Evolutionary conservation across 2,329 filamentous ascomycete genomes (phyloP).

Genomic region (Microascus cirrosus): DNA sequence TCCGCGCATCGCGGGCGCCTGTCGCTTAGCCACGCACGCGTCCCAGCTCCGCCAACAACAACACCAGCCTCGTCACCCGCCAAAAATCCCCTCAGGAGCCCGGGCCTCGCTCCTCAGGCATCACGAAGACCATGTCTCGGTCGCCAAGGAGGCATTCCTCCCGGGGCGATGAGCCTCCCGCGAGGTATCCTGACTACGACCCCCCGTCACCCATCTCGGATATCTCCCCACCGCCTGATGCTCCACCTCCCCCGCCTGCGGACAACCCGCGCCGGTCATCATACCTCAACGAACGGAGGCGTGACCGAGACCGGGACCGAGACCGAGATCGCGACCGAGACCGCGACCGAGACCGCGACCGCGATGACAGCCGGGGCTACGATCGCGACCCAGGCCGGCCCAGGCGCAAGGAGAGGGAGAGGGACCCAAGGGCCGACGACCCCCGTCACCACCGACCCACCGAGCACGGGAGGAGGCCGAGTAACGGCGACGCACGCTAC

Average conservation of each 20-base stretch:
- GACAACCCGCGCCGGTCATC: constrained; percentile 1
- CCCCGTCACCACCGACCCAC: constrained; percentile 4
- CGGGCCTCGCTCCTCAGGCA: background rate
- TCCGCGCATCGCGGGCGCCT: background rate
- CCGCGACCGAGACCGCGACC: constrained; percentile 7
- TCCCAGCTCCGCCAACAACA: background rate
- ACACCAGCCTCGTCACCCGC: background rate
- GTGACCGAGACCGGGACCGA: constrained; percentile 5
- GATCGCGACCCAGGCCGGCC: constrained; percentile 7
- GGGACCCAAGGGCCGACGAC: background rate
- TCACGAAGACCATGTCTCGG: background rate
- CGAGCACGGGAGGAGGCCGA: constrained; percentile 1
- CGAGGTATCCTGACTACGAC: no score
- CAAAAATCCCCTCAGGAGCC: background rate
- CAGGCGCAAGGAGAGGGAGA: constrained; percentile 10
- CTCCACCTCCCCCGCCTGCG: background rate
- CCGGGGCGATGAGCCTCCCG: background rate
- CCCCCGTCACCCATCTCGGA: constrained; percentile 4
- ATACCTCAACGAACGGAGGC: background rate
- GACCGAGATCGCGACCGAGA: constrained; percentile 5
- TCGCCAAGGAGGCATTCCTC: background rate
- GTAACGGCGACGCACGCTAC: background rate
- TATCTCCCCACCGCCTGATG: background rate
- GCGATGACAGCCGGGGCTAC: constrained; percentile 6
- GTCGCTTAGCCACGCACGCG: background rate